Conservation (phyloP, 441 rosid species). For the Adansonia rubrostipa region DNA sequence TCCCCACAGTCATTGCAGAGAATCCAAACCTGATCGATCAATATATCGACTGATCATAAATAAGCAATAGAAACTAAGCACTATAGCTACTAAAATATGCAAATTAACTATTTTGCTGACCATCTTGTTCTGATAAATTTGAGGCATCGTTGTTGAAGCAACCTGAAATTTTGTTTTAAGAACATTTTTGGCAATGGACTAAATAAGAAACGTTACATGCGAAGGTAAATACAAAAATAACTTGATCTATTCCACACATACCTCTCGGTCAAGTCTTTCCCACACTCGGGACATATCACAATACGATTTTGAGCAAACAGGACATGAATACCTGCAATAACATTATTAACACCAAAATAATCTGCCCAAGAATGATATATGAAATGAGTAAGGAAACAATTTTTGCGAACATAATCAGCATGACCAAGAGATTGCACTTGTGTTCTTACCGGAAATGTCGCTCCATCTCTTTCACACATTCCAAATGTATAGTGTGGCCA, state of each 20-base stretch:
- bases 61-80: neutral
- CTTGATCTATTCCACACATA: conserved; percentile 9
- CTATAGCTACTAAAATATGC: neutral
- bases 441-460: conserved; percentile 50
- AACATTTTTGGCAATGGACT: neutral
- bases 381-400: conserved; percentile 14
- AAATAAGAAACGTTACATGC: neutral
- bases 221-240: neutral
- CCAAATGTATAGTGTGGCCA: conserved; percentile 69
- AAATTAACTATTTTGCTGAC: conserved; percentile 24
- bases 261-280: conserved; percentile 55
- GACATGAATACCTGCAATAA: conserved; percentile 50
- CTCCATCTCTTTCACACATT: conserved; percentile 59
- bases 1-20: conserved; percentile 51
- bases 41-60: neutral
- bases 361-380: conserved; percentile 7
- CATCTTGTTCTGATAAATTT: conserved; percentile 41
- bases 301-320: conserved; percentile 51
- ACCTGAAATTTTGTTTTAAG: conserved; percentile 33
- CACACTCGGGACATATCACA: conserved; percentile 49
- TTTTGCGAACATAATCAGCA: neutral
- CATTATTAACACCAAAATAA: conserved; percentile 25
- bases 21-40: conserved; percentile 45
- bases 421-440: neutral
- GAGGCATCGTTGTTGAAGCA: conserved; percentile 47